Evolutionary conservation across 768 basidiomycete genomes (phyloP).

Genomic region (Suillus bovinus): DNA sequence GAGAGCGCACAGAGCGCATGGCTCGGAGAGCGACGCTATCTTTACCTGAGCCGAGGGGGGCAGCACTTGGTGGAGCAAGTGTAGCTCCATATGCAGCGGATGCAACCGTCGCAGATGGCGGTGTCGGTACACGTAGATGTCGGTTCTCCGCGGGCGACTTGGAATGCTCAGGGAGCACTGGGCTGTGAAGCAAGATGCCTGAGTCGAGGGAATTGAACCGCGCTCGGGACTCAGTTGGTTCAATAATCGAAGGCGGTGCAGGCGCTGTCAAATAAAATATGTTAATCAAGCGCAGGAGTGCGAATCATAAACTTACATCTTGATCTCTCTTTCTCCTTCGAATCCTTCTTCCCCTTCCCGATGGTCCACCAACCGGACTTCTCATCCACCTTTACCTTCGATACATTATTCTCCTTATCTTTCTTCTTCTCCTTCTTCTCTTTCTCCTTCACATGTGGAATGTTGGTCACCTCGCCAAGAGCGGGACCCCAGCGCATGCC

Average conservation of each 20-base stretch:
- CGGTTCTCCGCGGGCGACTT: conserved; percentile 14
- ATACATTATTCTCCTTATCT: conserved; percentile 29
- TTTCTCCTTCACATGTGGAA: conserved; percentile 33
- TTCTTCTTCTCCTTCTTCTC: conserved; percentile 39
- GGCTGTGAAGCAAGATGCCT: conserved; percentile 34
- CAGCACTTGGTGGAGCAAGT: conserved; percentile 38
- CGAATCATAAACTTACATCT: conserved; percentile 24
- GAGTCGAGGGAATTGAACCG: conserved; percentile 69
- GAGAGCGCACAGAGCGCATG: conserved; percentile 70
- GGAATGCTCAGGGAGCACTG: conserved; percentile 18
- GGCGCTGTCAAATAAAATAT: conserved; percentile 38
- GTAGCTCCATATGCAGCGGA: conserved; percentile 28
- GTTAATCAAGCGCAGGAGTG: conserved; percentile 11
- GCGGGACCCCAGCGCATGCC: conserved; percentile 54
- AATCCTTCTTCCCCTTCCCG: conserved; percentile 70
- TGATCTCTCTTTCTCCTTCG: conserved; percentile 57
- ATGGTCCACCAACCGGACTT: conserved; percentile 84
- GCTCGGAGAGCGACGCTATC: conserved; percentile 77
- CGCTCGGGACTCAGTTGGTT: conserved; percentile 36
- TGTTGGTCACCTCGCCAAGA: conserved; percentile 62
- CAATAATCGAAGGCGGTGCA: conserved; percentile 35
- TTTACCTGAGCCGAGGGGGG: conserved; percentile 31
- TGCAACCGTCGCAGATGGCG: conserved; percentile 34
- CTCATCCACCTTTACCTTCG: conserved; percentile 45
- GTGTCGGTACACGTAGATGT: conserved; percentile 21